Base-by-base conservation (phyloP, 2,329 filamentous ascomycete species). In the Fusarium nematophilum region DNA sequence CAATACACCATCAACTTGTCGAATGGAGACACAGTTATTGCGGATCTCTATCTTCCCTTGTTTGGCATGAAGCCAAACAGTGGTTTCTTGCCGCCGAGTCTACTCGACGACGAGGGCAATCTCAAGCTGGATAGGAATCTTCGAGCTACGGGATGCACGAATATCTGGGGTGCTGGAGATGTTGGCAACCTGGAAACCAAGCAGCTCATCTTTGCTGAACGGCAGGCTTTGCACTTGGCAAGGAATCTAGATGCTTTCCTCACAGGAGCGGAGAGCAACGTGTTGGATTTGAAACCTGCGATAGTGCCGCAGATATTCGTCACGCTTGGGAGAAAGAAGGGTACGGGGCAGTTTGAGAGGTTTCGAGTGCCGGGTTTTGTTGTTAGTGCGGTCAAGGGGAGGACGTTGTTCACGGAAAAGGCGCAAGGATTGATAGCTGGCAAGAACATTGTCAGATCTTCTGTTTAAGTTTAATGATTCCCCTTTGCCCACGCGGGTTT, bases 141-240 rank as follows among this genome's bases (percentile, higher is more conserved):
- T 6, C 21, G 21, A 6, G 21, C 6, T 6, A 21, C 21, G 21
- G 21, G 21, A 6, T 27, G 18, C n/a, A 26, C 25, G 11, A 50
- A 50, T 18, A 25, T 50, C 11, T 50, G 46, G 37, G 36, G 36
- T 5, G 46, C 14, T 18, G 46, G 46, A 8, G 46, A 42, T 26
- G 37, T 34, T 10, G 37, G 46, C n/a, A 33, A 50, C 33, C 14
- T 34, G 3, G 37, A 50, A 15, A 7, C 36, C 3, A 50, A 50
- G 10, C 46, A 42, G 26, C 46, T 50, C 26, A 50, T 50, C n/a
- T 50, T 27, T 11, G 46, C 46, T 8, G 37, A 50, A 17, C 25
- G 37, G n/a, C 46, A 42, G 18, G 27, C 46, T 11, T 7, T 42
- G n/a, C 46, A 42, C 37, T 18, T 50, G 7, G 46, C 37, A 4